Evolutionary conservation across 2,329 filamentous ascomycete species (phyloP), one percentile per base, ranked within the genome.

Genomic region (Tetracladium maxilliforme): DNA sequence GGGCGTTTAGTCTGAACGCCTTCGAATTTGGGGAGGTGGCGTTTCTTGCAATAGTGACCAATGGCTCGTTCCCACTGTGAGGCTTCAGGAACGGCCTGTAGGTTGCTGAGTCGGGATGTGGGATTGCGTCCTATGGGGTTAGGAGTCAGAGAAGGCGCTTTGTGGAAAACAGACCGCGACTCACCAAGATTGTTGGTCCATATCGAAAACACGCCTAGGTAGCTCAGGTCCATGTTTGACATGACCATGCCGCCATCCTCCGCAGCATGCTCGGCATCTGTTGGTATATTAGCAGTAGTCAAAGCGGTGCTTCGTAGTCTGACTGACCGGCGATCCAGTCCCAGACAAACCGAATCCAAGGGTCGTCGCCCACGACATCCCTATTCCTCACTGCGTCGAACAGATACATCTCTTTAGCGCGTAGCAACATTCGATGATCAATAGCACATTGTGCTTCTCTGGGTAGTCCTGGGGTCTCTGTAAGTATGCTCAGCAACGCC

Each of bases 281-380:
- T 20, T 17, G 9, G 24, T 13, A 21, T 42, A 30, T 47, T 21
- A 47, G 38, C 27, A 19, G 13, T 14, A 29, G 19, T 23, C 10
- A 17, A 25, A 6, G 19, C 8, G 7, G 21, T 6, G 26, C 13
- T 19, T 6, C 21, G 13, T 5, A 21, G n/a, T 5, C 17, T 10
- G 27, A 60, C 56, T 42, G 41, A 71, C 77, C 70, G 30, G 66
- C 61, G 23, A 86, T 59, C 61, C 79, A 81, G 23, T 70, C 66
- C 82, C 82, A 92, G n/a, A 80, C 54, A 28, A 79, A 75, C 29
- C 71, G 64, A n/a, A 87, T 55, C 68, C 78, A 81, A 16, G 66
- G 68, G 39, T 86, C 74, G 31, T 82, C 77, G 6, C 61, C 56
- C 2, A 79, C 62, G n/a, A 86, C 64, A 6, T 61, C 51, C 32